Percentiles rank a stretch among this genome's conserved stretches.
These are phyloP conservation scores for Nakazawaea siamensis DNA, from an alignment of 805 yeast genomes.

Conservation along the genomic window DNA sequence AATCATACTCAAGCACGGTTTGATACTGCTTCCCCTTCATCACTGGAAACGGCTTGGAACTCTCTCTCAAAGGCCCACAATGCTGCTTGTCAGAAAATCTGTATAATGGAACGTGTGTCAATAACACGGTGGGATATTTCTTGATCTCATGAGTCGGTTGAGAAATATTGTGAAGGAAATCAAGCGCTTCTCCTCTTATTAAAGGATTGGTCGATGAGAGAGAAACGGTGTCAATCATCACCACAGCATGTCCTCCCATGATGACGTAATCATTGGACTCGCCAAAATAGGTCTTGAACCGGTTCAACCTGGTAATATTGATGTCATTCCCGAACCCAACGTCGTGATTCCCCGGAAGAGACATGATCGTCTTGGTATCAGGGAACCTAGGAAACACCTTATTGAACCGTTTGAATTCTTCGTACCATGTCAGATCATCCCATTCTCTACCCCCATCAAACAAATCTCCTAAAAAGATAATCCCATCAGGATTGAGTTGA, in stretches of 20 bases:
- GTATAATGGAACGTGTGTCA: constrained; percentile 85
- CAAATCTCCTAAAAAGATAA: constrained; percentile 80
- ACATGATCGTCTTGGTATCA: constrained; percentile 27
- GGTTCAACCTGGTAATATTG: constrained; percentile 39
- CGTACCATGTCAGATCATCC: constrained; percentile 56
- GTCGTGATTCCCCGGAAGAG: constrained; percentile 89
- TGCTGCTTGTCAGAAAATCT: constrained; percentile 49
- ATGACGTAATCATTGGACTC: constrained; percentile 46
- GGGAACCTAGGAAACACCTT: constrained; percentile 52
- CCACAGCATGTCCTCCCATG: constrained; percentile 64
- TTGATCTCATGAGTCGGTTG: constrained; percentile 14
- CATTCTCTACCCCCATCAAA: constrained; percentile 94
- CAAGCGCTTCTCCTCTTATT: constrained; percentile 37
- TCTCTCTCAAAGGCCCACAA: constrained; percentile 79
- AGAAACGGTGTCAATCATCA: constrained; percentile 79
- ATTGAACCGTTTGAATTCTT: constrained; percentile 64
- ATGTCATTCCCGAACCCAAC: constrained; percentile 86
- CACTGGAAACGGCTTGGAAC: constrained; percentile 53
- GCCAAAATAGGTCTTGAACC: constrained; percentile 74
- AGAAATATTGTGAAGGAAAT: constrained; percentile 39
- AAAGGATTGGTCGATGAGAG: constrained; percentile 42
- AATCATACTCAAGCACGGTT: constrained; percentile 64
- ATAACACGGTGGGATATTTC: constrained; percentile 52
- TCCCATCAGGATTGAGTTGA: constrained; percentile 62
- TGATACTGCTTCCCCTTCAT: constrained; percentile 79